These are phyloP conservation scores for Colletotrichum eremochloae DNA, from an alignment of 2,329 filamentous ascomycete species.

Conservation along the genomic window DNA sequence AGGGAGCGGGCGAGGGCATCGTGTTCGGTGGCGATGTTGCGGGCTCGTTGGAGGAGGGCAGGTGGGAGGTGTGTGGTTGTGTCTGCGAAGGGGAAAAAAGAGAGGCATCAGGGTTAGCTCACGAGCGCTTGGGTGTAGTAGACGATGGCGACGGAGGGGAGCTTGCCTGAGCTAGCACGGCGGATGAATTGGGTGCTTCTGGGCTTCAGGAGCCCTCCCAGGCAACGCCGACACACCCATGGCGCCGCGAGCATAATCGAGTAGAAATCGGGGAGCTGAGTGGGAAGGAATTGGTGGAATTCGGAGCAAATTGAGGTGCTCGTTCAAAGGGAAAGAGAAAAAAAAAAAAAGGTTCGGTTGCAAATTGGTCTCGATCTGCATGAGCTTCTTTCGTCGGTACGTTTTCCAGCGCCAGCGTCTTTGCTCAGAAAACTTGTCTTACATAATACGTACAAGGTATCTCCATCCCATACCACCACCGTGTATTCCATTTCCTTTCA, in stretches of 20 bases:
- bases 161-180: conserved; percentile 57
- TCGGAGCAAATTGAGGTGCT: neutral
- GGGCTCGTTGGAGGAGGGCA: conserved; percentile 71
- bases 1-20: conserved; percentile 65
- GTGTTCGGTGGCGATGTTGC: conserved; percentile 69
- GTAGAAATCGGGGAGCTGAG: neutral
- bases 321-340: neutral
- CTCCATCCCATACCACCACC: neutral
- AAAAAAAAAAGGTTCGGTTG: conserved; percentile 6
- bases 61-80: conserved; percentile 58
- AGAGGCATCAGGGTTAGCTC: conserved; percentile 27
- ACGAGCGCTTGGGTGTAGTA: neutral
- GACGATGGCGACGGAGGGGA: neutral
- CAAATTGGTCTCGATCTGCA: conserved; percentile 1
- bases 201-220: conserved; percentile 53
- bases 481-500: neutral
- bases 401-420: conserved; percentile 9
- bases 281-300: neutral
- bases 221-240: conserved; percentile 68
- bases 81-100: conserved; percentile 42
- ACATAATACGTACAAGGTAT: conserved; percentile 16
- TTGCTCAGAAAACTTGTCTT: conserved; percentile 4
- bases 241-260: conserved; percentile 56
- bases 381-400: conserved; percentile 31
- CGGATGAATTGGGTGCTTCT: conserved; percentile 52